Evolutionary conservation across 495 filamentous ascomycete species (phyloP), one percentile per base, ranked within the genome.

Genomic region (Penicillium robsamsonii): DNA sequence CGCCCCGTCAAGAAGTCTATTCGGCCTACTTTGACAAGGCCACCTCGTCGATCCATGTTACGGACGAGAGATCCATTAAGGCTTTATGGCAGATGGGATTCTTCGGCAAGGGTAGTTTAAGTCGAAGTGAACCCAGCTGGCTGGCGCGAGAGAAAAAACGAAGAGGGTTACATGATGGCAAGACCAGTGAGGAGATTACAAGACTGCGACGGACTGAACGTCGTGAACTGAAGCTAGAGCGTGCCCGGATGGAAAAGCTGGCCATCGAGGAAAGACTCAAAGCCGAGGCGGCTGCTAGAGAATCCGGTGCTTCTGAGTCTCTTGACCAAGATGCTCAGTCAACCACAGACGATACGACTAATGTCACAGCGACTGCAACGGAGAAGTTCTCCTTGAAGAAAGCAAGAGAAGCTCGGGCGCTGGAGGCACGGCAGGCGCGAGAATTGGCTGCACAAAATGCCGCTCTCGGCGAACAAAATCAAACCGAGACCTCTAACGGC

Each of bases 41-140:
- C 53, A 95, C 92, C 12, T 81, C 87, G 3, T 91, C 91, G 4
- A 80, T 97, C 4, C 91, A 97, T 70, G 83, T 99, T 35, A 90
- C 85, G 11, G 88, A 96, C 64, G 74, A 82, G 41, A 76, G 75
- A 33, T 82, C 89, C 2, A 86, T 95, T 46, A 81, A 87, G 37
- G 88, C 86, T 9, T 74, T 99, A 27, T 99, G 94, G 94, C 88
- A 96, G 68, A 86, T 90, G 67, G 94, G 94, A 1, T 97, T 97
- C 72, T 99, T 91, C 69, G 94, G 94, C 42, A 97, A 96, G 71
- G 94, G 94, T 46, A 91, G 75, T 51, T 77, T 97, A 56, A 96
- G 92, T 70, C 84, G 94, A 60, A 96, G 91, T 72, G 92, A 97
- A 68, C 94, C 93, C 3, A 91, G 83, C 53, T 99, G 94, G 94